phyloP scores from a whole-genome alignment of 805 yeast genomes.

The Myxozyma udenii region DNA sequence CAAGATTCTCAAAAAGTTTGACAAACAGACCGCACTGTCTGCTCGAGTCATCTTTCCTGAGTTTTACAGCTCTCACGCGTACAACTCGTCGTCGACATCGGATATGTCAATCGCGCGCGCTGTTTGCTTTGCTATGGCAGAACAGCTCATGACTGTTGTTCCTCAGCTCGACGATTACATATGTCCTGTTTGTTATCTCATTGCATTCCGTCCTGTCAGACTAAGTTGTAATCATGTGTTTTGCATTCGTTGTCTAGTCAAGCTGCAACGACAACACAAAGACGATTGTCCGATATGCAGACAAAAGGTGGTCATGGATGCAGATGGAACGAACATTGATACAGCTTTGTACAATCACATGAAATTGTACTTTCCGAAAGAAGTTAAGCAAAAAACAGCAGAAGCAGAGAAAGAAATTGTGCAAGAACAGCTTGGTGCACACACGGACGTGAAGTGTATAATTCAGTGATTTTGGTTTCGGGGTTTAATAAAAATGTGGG shows the following conservation, averaged over 20 bases:
- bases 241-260: conserved; percentile 69
- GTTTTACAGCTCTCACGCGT: conserved; percentile 28
- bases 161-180: conserved; percentile 76
- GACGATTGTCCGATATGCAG: conserved; percentile 67
- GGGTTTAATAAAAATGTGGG: too few species aligned
- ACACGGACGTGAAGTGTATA: conserved; percentile 6
- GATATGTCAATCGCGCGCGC: conserved; percentile 47
- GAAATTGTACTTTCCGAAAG: conserved; percentile 62
- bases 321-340: conserved; percentile 62
- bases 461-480: conserved; percentile 2
- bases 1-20: conserved; percentile 72
- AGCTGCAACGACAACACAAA: conserved; percentile 57
- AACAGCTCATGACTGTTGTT: conserved; percentile 51
- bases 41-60: conserved; percentile 45
- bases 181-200: conserved; percentile 68
- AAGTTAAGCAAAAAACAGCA: conserved; percentile 58
- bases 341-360: conserved; percentile 50
- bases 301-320: conserved; percentile 51
- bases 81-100: background rate
- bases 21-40: conserved; percentile 61
- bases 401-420: conserved; percentile 45
- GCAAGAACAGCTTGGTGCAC: conserved; percentile 10
- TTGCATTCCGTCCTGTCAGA: conserved; percentile 70
- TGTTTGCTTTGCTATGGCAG: conserved; percentile 52
- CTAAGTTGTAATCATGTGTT: conserved; percentile 64